Conservation (phyloP, 805 yeast species). For the Helenozyma rhizophorensis region DNA sequence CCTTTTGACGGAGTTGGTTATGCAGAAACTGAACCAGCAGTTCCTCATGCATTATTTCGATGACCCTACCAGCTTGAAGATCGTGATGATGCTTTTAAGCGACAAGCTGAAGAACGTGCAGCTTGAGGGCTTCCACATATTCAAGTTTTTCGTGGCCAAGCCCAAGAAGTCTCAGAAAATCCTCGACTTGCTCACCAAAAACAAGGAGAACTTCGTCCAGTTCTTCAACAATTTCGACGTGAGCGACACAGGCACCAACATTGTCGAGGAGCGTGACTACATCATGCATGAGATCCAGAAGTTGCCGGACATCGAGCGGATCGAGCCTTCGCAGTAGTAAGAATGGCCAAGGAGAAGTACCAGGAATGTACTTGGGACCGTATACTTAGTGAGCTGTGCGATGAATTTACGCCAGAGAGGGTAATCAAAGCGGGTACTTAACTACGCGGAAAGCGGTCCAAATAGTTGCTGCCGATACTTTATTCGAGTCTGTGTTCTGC, state of each 20-base stretch:
- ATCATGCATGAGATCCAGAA: slow-evolving; percentile 70
- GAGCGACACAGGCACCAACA: slow-evolving; percentile 58
- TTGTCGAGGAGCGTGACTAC: slow-evolving; percentile 77
- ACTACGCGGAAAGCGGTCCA: too few relatives aligned
- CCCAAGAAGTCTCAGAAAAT: slow-evolving; percentile 83
- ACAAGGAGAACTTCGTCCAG: slow-evolving; percentile 68
- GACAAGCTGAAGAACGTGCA: slow-evolving; percentile 89
- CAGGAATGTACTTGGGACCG: too few relatives aligned
- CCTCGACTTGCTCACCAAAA: slow-evolving; percentile 75
- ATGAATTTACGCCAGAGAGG: too few relatives aligned
- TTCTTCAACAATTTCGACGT: slow-evolving; percentile 66
- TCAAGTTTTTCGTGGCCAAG: slow-evolving; percentile 94
- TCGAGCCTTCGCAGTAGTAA: too few relatives aligned
- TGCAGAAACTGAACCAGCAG: slow-evolving; percentile 64
- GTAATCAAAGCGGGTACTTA: too few relatives aligned
- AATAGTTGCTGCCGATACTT: too few relatives aligned
- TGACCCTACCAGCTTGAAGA: slow-evolving; percentile 75
- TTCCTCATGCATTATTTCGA: slow-evolving; percentile 76
- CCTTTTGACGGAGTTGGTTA: slow-evolving; percentile 65
- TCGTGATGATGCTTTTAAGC: slow-evolving; percentile 79
- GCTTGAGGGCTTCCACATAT: slow-evolving; percentile 85
- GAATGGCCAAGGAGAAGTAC: too few relatives aligned
- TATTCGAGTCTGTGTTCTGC: too few relatives aligned
- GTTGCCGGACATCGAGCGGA: slow-evolving; percentile 55
- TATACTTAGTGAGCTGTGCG: too few relatives aligned